phyloP scores from a whole-genome alignment of 2,329 filamentous ascomycete genomes.

The Aureobasidium sp. region DNA sequence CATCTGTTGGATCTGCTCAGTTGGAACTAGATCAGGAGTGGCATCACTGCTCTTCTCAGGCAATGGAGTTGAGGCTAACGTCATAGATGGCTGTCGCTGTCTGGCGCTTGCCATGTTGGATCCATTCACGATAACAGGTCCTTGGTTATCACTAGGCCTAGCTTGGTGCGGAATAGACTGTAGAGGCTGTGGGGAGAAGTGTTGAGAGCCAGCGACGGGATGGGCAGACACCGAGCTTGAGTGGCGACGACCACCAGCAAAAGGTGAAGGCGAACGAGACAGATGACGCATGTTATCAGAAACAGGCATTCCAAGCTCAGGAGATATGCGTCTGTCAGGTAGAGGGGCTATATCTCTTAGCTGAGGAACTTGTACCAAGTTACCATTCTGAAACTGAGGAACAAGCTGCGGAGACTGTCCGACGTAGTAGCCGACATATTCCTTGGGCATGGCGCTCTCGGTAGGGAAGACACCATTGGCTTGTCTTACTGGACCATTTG shows the following conservation, averaged over 20 bases:
- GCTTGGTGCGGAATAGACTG: not conserved
- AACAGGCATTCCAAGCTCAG: conserved; percentile 33
- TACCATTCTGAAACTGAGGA: conserved; percentile 25
- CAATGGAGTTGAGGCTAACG: not conserved
- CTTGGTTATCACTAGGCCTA: conserved; percentile 21
- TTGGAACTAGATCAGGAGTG: not conserved
- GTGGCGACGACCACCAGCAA: conserved; percentile 37
- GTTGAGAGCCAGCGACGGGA: conserved; percentile 1
- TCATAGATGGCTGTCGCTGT: conserved; percentile 5
- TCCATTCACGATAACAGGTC: conserved; percentile 38
- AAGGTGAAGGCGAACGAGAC: conserved; percentile 42
- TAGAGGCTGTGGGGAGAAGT: conserved; percentile 13
- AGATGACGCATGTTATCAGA: conserved; percentile 30
- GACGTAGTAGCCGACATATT: conserved; percentile 46
- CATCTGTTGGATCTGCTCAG: conserved; percentile 15
- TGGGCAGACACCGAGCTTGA: conserved; percentile 26
- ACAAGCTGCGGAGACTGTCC: conserved; percentile 37
- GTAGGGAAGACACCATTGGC: conserved; percentile 15
- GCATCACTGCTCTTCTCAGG: not conserved
- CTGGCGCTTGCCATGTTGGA: conserved; percentile 22
- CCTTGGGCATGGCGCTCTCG: conserved; percentile 38
- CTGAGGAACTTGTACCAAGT: conserved; percentile 26
- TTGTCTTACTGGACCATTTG: conserved; percentile 14
- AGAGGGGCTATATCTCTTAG: conserved; percentile 32
- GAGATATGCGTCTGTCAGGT: conserved; percentile 34